phyloP scores from a whole-genome alignment of 495 filamentous ascomycete species.

The Polyplosphaeria fusca region DNA sequence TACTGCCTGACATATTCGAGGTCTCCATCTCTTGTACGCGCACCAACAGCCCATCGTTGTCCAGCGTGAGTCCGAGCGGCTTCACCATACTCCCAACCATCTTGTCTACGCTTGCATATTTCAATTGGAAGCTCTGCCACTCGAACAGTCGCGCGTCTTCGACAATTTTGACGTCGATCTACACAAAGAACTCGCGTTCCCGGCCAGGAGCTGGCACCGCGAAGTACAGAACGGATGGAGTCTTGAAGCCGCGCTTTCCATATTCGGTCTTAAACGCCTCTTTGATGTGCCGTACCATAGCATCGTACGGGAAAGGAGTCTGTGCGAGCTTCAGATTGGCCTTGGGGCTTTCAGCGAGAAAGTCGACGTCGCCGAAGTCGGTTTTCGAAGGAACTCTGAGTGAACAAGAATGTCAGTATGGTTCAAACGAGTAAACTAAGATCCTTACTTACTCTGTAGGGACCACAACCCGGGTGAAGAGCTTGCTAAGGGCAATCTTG shows the following conservation, averaged over 20 bases:
- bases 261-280: background rate
- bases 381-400: slow-evolving; percentile 15
- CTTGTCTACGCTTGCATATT: slow-evolving; percentile 10
- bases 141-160: slow-evolving; percentile 2
- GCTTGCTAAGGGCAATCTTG: background rate
- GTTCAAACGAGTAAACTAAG: no score
- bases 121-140: slow-evolving; percentile 11
- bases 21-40: slow-evolving; percentile 12
- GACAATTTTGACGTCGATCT: slow-evolving; percentile 20
- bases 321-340: background rate
- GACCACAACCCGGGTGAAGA: slow-evolving; percentile 16
- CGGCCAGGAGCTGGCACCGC: slow-evolving; percentile 4
- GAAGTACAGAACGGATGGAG: background rate
- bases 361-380: slow-evolving; percentile 25
- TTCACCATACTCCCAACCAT: slow-evolving; percentile 17
- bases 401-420: no score
- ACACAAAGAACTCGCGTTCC: slow-evolving; percentile 9
- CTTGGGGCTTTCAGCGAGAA: slow-evolving; percentile 5
- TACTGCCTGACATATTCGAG: slow-evolving; percentile 2
- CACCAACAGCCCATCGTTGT: slow-evolving; percentile 5
- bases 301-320: background rate
- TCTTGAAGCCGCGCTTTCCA: background rate
- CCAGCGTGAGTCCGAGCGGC: slow-evolving; percentile 17
- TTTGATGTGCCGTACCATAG: background rate
- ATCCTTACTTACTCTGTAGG: slow-evolving; percentile 17